Base-by-base conservation (phyloP, 208 protist species). In the Crithidia sp. region DNA sequence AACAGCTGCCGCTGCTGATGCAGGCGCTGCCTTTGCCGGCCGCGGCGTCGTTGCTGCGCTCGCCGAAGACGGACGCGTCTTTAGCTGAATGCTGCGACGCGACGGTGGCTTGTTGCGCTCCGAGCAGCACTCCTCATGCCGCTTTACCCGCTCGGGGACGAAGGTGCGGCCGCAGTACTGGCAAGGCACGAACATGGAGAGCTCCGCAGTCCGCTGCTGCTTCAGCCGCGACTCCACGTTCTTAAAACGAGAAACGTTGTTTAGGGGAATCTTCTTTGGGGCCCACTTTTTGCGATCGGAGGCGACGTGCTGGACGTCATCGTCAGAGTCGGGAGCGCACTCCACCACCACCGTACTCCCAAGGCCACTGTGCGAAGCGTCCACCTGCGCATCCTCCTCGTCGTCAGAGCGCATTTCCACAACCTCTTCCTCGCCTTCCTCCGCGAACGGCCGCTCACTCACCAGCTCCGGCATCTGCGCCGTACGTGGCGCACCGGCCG, bases 171-270 rank as follows among this genome's bases (percentile, higher is more conserved):
- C 84, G 77, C 92, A 96, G 71, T 90, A 82, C 50, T 71, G 62
- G 66, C 90, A 94, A 37, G 83, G 77, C 53, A 78, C 73, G 9
- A 94, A 68, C 37, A 44, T 72, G 28, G 13, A 50, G 53, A 77
- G 52, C 58, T 84, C 65, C 41, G 68, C 61, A 52, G 55, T 41
- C 16, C 64, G 10, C 71, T 89, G 77, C 59, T 84, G 14, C 62
- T 92, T 86, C 49, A 95, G 55, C 53, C 85, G 80, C 50, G 90
- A 95, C 67, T 71, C 74, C 2, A 95, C 90, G 53, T 92, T 89
- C 76, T 92, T 90, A 68, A 95, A 93, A 45, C 77, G 81, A 10
- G 88, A 93, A 0, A 93, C 86, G 67, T 95, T 95, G 74, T 93
- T 95, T 36, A 93, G 76, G 4, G 50, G 74, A 28, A 93, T 95